Base-by-base conservation (phyloP, 1,284 basidiomycete genomes). In the Malassezia obtusa region DNA sequence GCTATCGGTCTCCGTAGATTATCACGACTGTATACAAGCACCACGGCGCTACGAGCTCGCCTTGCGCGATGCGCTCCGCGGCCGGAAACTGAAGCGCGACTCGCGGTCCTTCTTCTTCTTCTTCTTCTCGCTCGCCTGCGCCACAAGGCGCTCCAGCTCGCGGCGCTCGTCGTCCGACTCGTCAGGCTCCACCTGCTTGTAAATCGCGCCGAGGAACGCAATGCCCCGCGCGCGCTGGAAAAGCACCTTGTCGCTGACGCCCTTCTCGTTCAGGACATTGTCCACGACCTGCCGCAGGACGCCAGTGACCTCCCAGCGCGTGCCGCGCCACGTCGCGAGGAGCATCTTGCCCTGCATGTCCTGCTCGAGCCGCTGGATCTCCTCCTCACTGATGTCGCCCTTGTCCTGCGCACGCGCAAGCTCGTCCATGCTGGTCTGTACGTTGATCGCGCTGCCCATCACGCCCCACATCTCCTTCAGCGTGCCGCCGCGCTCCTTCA, bases 391-490 rank as follows among this genome's bases (percentile, higher is more conserved):
- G 64, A 87, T 78, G 52, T 91, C 86, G 22, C 88, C 89, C 71
- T 87, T 90, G 39, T 84, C 82, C 75, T 94, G 88, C 33, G 87
- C 77, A 66, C 82, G 84, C 73, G 92, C 87, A 82, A 98, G 88
- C 77, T 96, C 90, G 78, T 88, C 76, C 78, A 81, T 79, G 58
- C 77, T 67, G 59, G 71, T 68, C 62, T 78, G 77, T 6, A 78
- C 77, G 51, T 77, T 76, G 49, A 79, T 62, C 81, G 86, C 44
- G 84, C 86, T 71, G 30, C 74, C 72, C 36, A 71, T 65, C 52
- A 74, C 65, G 43, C 62, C 61, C 68, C 68, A 74, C n/a, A 67
- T 74, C 62, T 75, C 74, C 60, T 75, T 75, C 60, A 94, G 80
- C 0, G 87, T 78, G 9, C 60, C 64, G 14, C 89, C 89, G 75